Percentiles rank a stretch among this genome's conserved stretches.
phyloP scores from a whole-genome alignment of 352 stramenopile genomes.

The Phytophthora pisi region DNA sequence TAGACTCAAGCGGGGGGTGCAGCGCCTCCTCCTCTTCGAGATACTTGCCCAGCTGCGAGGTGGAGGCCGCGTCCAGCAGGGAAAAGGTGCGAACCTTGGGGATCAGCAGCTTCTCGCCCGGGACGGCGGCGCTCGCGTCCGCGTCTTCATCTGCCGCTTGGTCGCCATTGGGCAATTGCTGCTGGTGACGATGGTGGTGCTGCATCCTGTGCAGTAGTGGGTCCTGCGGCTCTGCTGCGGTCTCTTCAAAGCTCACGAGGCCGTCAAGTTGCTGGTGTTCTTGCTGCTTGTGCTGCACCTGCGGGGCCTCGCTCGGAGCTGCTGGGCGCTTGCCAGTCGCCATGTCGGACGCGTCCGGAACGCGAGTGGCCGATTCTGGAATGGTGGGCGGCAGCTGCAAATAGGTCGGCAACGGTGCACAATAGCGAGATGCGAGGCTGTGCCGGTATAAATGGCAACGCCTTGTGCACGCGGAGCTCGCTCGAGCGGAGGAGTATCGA shows the following conservation, averaged over 20 bases:
- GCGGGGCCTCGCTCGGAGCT: constrained; percentile 17
- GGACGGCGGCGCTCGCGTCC: constrained; percentile 8
- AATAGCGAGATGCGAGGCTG: neutral
- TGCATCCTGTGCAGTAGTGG: too few relatives aligned
- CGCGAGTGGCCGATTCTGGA: constrained; percentile 25
- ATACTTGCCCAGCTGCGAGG: constrained; percentile 38
- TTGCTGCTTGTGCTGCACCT: constrained; percentile 23
- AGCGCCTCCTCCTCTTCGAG: constrained; percentile 42
- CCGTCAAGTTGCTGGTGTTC: constrained; percentile 2
- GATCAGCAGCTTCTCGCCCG: constrained; percentile 31
- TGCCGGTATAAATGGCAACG: constrained; percentile 3
- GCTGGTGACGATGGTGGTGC: neutral
- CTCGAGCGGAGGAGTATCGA: neutral
- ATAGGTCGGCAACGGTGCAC: constrained; percentile 10
- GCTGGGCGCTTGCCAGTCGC: constrained; percentile 21
- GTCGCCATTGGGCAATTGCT: constrained; percentile 19
- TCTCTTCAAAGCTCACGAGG: constrained; percentile 7
- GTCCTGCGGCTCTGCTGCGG: neutral
- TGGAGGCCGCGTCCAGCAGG: constrained; percentile 40
- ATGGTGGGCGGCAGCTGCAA: constrained; percentile 14
- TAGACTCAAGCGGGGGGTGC: constrained; percentile 26
- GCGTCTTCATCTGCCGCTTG: constrained; percentile 25
- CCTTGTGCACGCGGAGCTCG: neutral
- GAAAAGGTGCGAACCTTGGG: constrained; percentile 49
- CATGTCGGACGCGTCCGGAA: constrained; percentile 19